phyloP scores from a whole-genome alignment of 768 basidiomycete genomes.

The Cystobasidiopsis lactophilus region DNA sequence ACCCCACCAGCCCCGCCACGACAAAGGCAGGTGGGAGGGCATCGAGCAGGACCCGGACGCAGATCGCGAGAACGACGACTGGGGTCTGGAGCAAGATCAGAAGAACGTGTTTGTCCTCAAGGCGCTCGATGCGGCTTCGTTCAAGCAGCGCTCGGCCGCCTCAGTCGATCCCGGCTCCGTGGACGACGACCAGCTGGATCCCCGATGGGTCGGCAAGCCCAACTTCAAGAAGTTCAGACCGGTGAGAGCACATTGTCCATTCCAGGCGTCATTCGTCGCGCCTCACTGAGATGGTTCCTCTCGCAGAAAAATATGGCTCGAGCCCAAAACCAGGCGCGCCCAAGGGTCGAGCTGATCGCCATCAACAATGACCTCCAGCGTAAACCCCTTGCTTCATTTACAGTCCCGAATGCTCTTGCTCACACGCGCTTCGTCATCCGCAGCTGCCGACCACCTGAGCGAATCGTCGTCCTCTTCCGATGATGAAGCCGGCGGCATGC shows the following conservation, averaged over 20 bases:
- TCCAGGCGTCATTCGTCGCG: too few species aligned
- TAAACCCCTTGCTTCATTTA: too few species aligned
- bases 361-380: too few species aligned
- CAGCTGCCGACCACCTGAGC: too few species aligned
- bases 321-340: too few species aligned
- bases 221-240: conserved; percentile 11
- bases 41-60: background rate
- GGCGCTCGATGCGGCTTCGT: background rate
- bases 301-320: too few species aligned
- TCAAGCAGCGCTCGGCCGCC: background rate
- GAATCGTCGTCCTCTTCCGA: too few species aligned
- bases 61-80: background rate
- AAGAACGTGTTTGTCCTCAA: conserved; percentile 9
- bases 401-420: too few species aligned
- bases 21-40: background rate
- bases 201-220: conserved; percentile 1
- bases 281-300: too few species aligned
- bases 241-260: background rate
- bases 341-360: too few species aligned
- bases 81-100: conserved; percentile 2
- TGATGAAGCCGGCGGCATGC: too few species aligned
- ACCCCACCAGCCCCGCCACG: background rate
- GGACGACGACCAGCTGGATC: background rate
- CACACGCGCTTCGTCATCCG: too few species aligned
- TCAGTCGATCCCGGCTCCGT: background rate